Evolutionary conservation across 2,329 filamentous ascomycete genomes (phyloP).

Genomic region (Teratosphaeria viscida): DNA sequence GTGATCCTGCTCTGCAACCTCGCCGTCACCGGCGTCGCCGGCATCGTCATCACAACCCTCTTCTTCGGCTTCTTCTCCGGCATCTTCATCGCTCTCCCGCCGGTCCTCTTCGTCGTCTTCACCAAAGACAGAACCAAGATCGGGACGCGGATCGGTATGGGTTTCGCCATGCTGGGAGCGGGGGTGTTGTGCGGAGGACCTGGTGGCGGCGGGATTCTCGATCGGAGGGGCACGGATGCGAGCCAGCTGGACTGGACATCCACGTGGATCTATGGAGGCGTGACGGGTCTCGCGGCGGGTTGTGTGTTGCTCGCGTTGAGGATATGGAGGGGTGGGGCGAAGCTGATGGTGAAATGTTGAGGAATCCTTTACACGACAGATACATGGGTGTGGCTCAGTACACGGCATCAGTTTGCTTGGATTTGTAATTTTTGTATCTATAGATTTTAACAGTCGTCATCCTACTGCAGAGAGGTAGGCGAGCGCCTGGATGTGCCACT

Average conservation of each 20-base stretch:
- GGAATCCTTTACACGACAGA: not conserved
- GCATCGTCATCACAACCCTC: constrained; percentile 27
- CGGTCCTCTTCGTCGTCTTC: constrained; percentile 30
- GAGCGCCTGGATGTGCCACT: not conserved
- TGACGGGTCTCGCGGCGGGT: constrained; percentile 14
- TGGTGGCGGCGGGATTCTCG: constrained; percentile 26
- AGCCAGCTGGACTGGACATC: constrained; percentile 24
- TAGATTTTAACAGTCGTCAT: not conserved
- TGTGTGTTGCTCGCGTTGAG: constrained; percentile 18
- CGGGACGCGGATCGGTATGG: constrained; percentile 35
- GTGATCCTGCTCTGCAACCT: constrained; percentile 29
- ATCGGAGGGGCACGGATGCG: constrained; percentile 5
- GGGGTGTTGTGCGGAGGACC: constrained; percentile 28
- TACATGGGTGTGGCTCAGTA: not conserved
- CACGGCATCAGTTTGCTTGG: not conserved
- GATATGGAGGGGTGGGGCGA: constrained; percentile 15
- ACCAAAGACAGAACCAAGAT: constrained; percentile 33
- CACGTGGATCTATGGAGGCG: constrained; percentile 26
- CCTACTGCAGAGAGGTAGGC: not conserved
- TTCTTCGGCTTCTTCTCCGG: constrained; percentile 36
- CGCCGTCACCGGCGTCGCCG: constrained; percentile 23
- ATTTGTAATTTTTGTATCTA: not conserved
- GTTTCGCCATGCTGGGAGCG: constrained; percentile 24
- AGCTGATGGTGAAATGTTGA: constrained; percentile 17
- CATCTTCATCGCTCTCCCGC: constrained; percentile 33